A percentile compares a stretch with the other conserved stretches of the same genome.
Conservation (phyloP, 2,329 filamentous ascomycete genomes). For the Beauveria rudraprayagi region DNA sequence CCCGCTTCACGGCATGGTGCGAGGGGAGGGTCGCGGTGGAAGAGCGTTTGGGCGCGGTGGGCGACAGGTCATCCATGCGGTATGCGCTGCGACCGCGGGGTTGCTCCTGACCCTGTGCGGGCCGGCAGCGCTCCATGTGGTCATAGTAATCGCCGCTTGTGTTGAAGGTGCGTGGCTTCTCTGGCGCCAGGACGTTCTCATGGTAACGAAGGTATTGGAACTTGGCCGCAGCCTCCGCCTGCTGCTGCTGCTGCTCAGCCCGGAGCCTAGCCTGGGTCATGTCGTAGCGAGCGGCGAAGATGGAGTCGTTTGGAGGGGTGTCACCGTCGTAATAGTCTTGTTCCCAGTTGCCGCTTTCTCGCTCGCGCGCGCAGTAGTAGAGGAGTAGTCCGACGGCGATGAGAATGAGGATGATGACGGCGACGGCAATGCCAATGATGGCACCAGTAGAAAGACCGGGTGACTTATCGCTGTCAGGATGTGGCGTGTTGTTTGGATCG, state of each 20-base stretch:
- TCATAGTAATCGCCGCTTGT: slow-evolving; percentile 35
- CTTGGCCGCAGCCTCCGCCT: background rate
- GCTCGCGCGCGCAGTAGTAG: background rate
- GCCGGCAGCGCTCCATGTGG: slow-evolving; percentile 24
- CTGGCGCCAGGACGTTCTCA: slow-evolving; percentile 10
- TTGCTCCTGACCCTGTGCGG: background rate
- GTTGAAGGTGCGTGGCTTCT: slow-evolving; percentile 18
- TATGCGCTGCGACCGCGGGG: background rate
- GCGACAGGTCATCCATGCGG: no score
- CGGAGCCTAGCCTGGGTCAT: no score
- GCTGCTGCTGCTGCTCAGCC: background rate
- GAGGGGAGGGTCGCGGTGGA: background rate
- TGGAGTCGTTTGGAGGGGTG: background rate
- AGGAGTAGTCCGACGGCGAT: background rate
- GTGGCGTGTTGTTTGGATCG: slow-evolving; percentile 13
- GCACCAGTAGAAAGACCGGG: slow-evolving; percentile 35
- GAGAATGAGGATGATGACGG: slow-evolving; percentile 34
- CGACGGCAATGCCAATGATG: slow-evolving; percentile 47
- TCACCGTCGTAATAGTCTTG: background rate
- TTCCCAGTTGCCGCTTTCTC: background rate
- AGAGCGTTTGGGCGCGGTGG: background rate
- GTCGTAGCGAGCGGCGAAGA: background rate
- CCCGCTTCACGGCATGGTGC: background rate
- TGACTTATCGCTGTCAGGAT: slow-evolving; percentile 7
- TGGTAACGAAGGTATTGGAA: background rate